A percentile compares a stretch with the other conserved stretches of the same genome.
These are phyloP conservation scores for Rhododendron ovatum DNA, from an alignment of 148 eudicot genomes.

Conservation along the genomic window DNA sequence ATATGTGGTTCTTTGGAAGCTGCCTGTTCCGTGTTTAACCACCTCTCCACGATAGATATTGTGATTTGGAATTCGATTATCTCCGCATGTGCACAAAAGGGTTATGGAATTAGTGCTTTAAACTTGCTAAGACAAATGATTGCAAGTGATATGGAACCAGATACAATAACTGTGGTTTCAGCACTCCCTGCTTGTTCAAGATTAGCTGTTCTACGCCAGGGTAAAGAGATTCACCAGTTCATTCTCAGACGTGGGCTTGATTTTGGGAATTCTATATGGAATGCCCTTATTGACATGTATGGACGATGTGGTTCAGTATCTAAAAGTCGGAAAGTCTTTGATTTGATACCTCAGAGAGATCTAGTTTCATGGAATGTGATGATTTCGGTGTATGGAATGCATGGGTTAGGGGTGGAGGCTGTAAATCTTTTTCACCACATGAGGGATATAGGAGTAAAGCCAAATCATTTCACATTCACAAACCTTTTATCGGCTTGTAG, in stretches of 20 bases:
- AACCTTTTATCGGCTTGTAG: conserved; percentile 20
- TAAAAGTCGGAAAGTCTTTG: conserved; percentile 10
- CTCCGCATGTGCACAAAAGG: conserved; percentile 12
- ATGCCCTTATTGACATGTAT: conserved; percentile 19
- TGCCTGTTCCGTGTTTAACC: conserved; percentile 6
- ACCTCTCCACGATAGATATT: conserved; percentile 13
- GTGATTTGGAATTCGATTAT: conserved; percentile 15
- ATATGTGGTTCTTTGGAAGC: conserved; percentile 10
- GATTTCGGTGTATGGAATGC: conserved; percentile 21
- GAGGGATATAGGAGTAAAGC: conserved; percentile 6
- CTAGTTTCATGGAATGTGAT: conserved; percentile 19
- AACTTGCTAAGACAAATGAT: conserved; percentile 17
- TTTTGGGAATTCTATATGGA: conserved; percentile 9
- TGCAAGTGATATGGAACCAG: background rate
- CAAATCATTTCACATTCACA: conserved; percentile 21
- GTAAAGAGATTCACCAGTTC: conserved; percentile 19
- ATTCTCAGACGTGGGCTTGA: conserved; percentile 12
- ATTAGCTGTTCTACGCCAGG: conserved; percentile 16
- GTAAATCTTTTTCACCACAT: conserved; percentile 2
- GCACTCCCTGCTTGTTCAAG: conserved; percentile 18
- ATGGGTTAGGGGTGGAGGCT: conserved; percentile 11
- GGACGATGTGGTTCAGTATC: conserved; percentile 13
- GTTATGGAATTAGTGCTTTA: conserved; percentile 13
- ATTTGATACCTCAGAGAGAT: conserved; percentile 2
- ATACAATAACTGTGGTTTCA: conserved; percentile 18